Percentiles rank a stretch among this genome's conserved stretches.
Evolutionary conservation across 1,139 yeast genomes (phyloP).

Genomic region (Hyphopichia fennica): DNA sequence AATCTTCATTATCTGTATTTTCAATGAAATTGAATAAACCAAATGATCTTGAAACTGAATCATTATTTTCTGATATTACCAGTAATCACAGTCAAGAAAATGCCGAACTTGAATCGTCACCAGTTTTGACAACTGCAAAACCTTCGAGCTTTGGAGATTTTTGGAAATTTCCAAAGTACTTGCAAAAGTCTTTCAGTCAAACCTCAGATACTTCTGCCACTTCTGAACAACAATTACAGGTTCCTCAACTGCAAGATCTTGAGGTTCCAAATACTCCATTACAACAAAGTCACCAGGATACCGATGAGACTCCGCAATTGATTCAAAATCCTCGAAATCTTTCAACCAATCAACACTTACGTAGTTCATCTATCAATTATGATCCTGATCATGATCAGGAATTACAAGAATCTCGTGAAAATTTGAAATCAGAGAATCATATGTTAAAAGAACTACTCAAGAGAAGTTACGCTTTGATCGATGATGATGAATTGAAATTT

Average conservation of each 20-base stretch:
- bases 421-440: constrained; percentile 23
- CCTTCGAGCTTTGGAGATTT: constrained; percentile 3
- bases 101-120: neutral
- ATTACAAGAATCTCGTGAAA: constrained; percentile 2
- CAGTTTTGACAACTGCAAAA: neutral
- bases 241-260: neutral
- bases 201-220: constrained; percentile 4
- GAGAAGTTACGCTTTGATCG: constrained; percentile 24
- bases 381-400: constrained; percentile 5
- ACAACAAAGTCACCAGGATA: neutral
- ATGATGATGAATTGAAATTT: constrained; percentile 11
- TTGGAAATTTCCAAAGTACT: constrained; percentile 6
- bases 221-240: neutral
- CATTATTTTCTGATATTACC: constrained; percentile 16
- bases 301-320: constrained; percentile 1
- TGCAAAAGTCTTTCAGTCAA: constrained; percentile 1
- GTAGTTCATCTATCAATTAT: neutral
- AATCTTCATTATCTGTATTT: constrained; percentile 11
- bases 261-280: constrained; percentile 4
- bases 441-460: constrained; percentile 23
- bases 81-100: constrained; percentile 8
- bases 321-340: constrained; percentile 4
- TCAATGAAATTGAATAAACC: constrained; percentile 7
- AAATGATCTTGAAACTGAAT: constrained; percentile 13
- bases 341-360: neutral